Conservation (phyloP, 1,284 basidiomycete genomes). For the Moesziomyces globuligerus region DNA sequence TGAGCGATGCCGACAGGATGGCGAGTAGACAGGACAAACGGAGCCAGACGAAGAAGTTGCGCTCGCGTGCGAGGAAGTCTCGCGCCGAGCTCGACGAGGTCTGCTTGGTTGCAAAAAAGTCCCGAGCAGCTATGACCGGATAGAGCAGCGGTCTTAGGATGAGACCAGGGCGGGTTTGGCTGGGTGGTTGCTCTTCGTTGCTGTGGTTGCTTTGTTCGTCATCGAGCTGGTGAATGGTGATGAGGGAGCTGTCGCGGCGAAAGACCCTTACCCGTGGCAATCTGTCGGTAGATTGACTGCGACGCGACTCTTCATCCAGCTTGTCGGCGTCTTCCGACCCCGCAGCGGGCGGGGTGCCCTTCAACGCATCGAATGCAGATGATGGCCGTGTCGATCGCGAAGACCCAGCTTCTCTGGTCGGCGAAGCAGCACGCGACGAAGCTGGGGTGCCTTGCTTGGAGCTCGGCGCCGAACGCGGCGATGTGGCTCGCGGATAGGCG, state of each 20-base stretch:
- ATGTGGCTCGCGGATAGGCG: conserved; percentile 16
- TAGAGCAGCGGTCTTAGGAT: not conserved
- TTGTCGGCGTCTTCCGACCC: too few relatives aligned
- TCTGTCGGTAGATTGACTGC: conserved; percentile 1
- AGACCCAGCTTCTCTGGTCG: not conserved
- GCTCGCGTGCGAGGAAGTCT: conserved; percentile 39
- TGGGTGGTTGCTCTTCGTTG: too few relatives aligned
- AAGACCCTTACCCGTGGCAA: conserved; percentile 2
- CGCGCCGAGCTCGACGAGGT: conserved; percentile 27
- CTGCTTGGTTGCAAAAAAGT: conserved; percentile 9
- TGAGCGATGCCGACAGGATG: conserved; percentile 29
- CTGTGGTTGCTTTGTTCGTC: too few relatives aligned
- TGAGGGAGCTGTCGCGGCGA: conserved; percentile 24
- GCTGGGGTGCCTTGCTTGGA: conserved; percentile 5
- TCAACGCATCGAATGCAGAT: conserved; percentile 14
- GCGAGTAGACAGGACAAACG: conserved; percentile 37
- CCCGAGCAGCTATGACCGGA: not conserved
- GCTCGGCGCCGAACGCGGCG: conserved; percentile 5
- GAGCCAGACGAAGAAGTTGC: conserved; percentile 42
- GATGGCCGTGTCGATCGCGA: not conserved
- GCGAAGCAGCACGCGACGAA: conserved; percentile 8
- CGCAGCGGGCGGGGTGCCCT: conserved; percentile 10
- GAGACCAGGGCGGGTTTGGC: too few relatives aligned
- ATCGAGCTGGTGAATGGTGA: conserved; percentile 21
- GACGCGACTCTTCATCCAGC: not conserved